A percentile compares a stretch with the other conserved stretches of the same genome.
Conservation (phyloP, 192 early-diverging fungal species). For the Backusella circina region DNA sequence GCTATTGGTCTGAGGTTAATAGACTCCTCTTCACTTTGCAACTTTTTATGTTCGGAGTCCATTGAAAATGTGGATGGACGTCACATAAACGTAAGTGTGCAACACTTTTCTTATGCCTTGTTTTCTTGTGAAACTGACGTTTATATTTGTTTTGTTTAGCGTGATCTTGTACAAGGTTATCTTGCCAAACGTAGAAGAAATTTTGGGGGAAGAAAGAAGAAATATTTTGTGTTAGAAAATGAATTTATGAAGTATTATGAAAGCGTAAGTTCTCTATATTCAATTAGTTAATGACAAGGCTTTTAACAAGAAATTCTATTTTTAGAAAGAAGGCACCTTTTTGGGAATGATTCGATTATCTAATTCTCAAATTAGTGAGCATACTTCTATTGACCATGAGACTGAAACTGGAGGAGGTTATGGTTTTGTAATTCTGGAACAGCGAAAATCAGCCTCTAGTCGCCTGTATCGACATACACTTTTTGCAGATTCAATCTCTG, state of each 20-base stretch:
- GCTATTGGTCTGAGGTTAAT: conserved; percentile 51
- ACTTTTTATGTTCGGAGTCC: conserved; percentile 75
- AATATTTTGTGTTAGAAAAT: conserved; percentile 76
- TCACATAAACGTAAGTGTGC: conserved; percentile 22
- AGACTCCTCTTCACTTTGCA: conserved; percentile 57
- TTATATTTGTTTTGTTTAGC: conserved; percentile 21
- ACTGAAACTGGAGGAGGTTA: conserved; percentile 46
- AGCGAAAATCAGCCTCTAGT: conserved; percentile 56
- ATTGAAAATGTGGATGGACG: background rate
- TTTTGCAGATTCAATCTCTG: conserved; percentile 84
- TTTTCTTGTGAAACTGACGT: background rate
- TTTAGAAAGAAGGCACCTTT: conserved; percentile 60
- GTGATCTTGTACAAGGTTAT: conserved; percentile 76
- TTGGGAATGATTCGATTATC: conserved; percentile 71
- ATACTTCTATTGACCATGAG: conserved; percentile 18
- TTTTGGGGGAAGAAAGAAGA: conserved; percentile 94
- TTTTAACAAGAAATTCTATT: background rate
- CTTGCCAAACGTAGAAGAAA: conserved; percentile 91
- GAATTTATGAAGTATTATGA: conserved; percentile 79
- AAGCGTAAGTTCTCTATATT: conserved; percentile 39
- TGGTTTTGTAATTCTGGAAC: conserved; percentile 85
- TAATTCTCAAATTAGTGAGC: conserved; percentile 66
- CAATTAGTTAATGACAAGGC: background rate
- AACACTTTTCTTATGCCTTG: background rate
- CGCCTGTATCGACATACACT: conserved; percentile 75